Conservation (phyloP, 2,329 filamentous ascomycete species). For the Sordariomycetes sp. region DNA sequence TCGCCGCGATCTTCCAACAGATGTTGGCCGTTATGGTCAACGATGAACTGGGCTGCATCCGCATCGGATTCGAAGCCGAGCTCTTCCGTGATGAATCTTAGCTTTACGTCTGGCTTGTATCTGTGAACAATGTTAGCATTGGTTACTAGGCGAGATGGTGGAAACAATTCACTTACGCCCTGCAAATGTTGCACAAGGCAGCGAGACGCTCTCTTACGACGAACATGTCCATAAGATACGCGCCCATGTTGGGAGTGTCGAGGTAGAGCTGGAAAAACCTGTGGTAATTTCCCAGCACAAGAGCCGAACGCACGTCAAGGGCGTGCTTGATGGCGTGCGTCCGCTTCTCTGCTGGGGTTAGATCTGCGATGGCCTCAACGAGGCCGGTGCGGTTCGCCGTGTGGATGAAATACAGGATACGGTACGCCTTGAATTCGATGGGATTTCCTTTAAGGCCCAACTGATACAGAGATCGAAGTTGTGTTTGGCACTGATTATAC, state of each 20-base stretch:
- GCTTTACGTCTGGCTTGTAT: constrained; percentile 80
- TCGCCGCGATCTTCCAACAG: constrained; percentile 67
- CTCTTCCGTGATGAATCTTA: constrained; percentile 90
- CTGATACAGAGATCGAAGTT: constrained; percentile 82
- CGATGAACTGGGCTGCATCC: constrained; percentile 82
- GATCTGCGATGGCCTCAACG: constrained; percentile 96
- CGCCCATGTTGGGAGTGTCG: constrained; percentile 90
- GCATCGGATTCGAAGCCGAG: constrained; percentile 89
- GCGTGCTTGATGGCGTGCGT: constrained; percentile 80
- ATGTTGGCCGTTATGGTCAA: constrained; percentile 62
- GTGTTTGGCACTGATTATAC: constrained; percentile 99
- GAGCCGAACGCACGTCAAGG: constrained; percentile 75
- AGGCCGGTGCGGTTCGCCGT: constrained; percentile 96
- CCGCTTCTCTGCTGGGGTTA: constrained; percentile 93
- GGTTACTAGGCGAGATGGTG: neutral
- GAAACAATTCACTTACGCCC: constrained; percentile 56
- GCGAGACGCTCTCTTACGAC: constrained; percentile 83
- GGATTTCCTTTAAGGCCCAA: constrained; percentile 78
- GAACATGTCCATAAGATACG: constrained; percentile 99
- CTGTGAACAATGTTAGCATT: constrained; percentile 42
- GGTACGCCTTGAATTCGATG: constrained; percentile 96
- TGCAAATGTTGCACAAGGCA: constrained; percentile 85
- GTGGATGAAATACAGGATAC: constrained; percentile 98
- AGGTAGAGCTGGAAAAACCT: constrained; percentile 95
- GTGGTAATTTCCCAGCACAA: constrained; percentile 93